These are phyloP conservation scores for Letharia columbiana DNA, from an alignment of 495 filamentous ascomycete species.

Conservation along the genomic window DNA sequence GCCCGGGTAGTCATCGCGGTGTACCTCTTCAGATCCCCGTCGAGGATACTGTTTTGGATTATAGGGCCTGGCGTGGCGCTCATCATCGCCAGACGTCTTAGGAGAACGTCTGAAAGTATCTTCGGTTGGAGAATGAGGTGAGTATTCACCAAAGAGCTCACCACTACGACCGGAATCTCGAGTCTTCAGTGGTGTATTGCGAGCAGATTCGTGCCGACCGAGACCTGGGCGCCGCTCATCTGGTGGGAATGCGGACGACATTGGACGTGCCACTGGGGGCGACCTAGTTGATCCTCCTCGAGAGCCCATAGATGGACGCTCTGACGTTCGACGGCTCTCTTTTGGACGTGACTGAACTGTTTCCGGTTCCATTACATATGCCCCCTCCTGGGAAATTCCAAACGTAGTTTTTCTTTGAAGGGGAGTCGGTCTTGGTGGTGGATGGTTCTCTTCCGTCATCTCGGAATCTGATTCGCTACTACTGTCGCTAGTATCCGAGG, in stretches of 20 bases:
- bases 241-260: slow-evolving; percentile 10
- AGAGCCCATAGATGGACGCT: slow-evolving; percentile 16
- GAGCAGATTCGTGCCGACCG: slow-evolving; percentile 16
- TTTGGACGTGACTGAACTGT: slow-evolving; percentile 9
- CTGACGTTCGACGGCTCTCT: slow-evolving; percentile 17
- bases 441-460: slow-evolving; percentile 13
- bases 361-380: slow-evolving; percentile 33
- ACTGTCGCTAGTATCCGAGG: slow-evolving; percentile 7
- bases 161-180: slow-evolving; percentile 12
- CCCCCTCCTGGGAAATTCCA: neutral
- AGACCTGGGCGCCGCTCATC: slow-evolving; percentile 17
- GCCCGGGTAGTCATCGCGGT: slow-evolving; percentile 16
- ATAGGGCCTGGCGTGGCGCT: neutral
- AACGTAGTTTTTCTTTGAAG: slow-evolving; percentile 11
- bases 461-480: slow-evolving; percentile 32
- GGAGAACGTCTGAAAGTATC: slow-evolving; percentile 14
- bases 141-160: slow-evolving; percentile 15
- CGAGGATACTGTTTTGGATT: slow-evolving; percentile 8
- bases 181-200: slow-evolving; percentile 15
- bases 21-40: slow-evolving; percentile 11
- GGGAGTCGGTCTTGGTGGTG: slow-evolving; percentile 15
- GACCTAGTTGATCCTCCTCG: slow-evolving; percentile 14
- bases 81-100: slow-evolving; percentile 13
- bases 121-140: slow-evolving; percentile 2
- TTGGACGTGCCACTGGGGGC: slow-evolving; percentile 15